Percentiles rank a stretch among this genome's conserved stretches.
Conservation (phyloP, 129 eudicot species). For the Pulicaria dysenterica region DNA sequence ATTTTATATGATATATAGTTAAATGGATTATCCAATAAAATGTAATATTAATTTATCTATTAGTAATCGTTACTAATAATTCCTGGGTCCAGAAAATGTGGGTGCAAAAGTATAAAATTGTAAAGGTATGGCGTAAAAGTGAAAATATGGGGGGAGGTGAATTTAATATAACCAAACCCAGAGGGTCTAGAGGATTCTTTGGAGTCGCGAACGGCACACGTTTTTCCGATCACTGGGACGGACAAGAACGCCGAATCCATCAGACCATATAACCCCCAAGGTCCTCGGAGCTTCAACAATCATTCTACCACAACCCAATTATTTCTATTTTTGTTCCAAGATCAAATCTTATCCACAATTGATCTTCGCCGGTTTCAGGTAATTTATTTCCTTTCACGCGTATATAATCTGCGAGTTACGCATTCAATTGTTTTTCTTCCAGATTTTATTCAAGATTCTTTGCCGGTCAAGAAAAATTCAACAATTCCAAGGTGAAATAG, state of each 20-base stretch:
- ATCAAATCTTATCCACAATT: constrained; percentile 24
- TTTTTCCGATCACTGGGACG: constrained; percentile 32
- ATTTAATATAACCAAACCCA: constrained; percentile 11
- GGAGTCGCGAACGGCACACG: constrained; percentile 32
- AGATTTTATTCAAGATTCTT: constrained; percentile 12
- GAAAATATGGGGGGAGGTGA: constrained; percentile 4
- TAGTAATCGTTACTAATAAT: too few relatives aligned
- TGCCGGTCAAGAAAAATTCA: neutral
- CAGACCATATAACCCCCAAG: constrained; percentile 36
- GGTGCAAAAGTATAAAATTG: constrained; percentile 10
- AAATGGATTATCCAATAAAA: too few relatives aligned
- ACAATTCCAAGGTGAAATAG: constrained; percentile 23
- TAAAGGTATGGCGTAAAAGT: neutral
- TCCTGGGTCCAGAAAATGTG: neutral
- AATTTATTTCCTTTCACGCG: neutral
- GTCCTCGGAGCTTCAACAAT: constrained; percentile 37
- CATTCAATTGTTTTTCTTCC: constrained; percentile 12
- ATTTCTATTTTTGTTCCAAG: constrained; percentile 21
- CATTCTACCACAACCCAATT: constrained; percentile 19
- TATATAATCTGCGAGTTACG: constrained; percentile 21
- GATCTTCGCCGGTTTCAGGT: constrained; percentile 35
- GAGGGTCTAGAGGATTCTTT: constrained; percentile 37
- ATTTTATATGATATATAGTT: too few relatives aligned
- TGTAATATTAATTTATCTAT: too few relatives aligned
- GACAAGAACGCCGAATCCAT: constrained; percentile 27